Conservation (phyloP, 352 stramenopile species). For the Globisporangium megalacanthum region DNA sequence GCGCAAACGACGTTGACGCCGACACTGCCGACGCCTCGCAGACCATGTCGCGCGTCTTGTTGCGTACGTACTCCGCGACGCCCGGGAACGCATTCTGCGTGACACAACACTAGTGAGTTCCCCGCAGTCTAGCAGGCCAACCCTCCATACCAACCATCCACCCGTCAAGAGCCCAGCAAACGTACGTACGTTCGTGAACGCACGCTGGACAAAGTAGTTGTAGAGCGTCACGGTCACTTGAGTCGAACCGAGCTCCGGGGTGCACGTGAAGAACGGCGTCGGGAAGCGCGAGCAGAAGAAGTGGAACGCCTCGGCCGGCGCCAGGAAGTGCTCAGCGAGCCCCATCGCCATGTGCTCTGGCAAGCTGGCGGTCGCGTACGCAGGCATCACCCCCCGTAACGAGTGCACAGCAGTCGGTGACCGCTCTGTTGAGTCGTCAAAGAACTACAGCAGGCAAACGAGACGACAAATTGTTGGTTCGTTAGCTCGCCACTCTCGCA, state of each 20-base stretch:
- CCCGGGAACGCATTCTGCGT: conserved; percentile 68
- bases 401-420: conserved; percentile 30
- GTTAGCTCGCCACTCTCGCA: background rate
- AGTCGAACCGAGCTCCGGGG: conserved; percentile 8
- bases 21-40: conserved; percentile 27
- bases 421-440: conserved; percentile 29
- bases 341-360: conserved; percentile 47
- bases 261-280: conserved; percentile 54
- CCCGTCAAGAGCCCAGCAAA: too few species aligned
- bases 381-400: conserved; percentile 54
- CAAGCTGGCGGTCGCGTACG: conserved; percentile 37
- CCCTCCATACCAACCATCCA: too few species aligned
- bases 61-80: conserved; percentile 62
- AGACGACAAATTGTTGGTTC: background rate
- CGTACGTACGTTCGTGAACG: conserved; percentile 51
- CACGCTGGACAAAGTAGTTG: conserved; percentile 75
- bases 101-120: background rate
- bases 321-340: conserved; percentile 66
- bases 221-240: conserved; percentile 45
- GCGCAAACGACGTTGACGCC: conserved; percentile 13
- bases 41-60: conserved; percentile 70
- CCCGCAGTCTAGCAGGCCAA: background rate
- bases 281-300: conserved; percentile 73
- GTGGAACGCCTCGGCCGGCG: conserved; percentile 50
- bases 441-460: conserved; percentile 28